Evolutionary conservation across 2,329 filamentous ascomycete genomes (phyloP), one percentile per base, ranked within the genome.

Genomic region (Fusarium incarnatum): DNA sequence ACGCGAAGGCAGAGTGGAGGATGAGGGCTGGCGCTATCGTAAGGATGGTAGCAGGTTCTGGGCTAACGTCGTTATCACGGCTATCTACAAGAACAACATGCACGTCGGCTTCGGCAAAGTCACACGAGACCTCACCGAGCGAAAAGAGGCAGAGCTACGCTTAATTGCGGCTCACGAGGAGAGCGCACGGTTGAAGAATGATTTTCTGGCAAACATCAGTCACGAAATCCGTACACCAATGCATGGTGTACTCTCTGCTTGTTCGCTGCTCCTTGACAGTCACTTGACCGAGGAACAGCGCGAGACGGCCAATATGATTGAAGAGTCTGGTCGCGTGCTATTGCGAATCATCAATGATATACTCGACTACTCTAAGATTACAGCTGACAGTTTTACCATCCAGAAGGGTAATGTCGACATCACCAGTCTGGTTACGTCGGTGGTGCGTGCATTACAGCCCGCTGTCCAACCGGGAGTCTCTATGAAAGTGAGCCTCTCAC

Each of bases 21-120:
- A 60, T 15, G 57, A 60, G 15, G 57, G 57, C 9, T 60, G 57
- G 57, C 57, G 57, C 42, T 60, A 60, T 1, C 57, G 57, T 5
- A 60, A 60, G 3, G 54, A 60, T 23, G 57, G 57, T 15, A 60
- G 57, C 5, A 7, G 42, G 4, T 60, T 60, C 15, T 60, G 57
- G 57, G 57, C 57, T 3, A 60, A 60, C 2, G 57, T 60, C 2
- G 32, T 60, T 10, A 60, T 60, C 44, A 60, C 57, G 18, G 57
- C 42, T 0, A 59, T 60, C 8, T 60, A 59, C 1, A 60, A 60
- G 30, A 34, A 60, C 15, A 6, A 60, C 7, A 42, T 60, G 5
- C 57, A 60, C 22, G 57, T 60, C 28, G 57, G 57, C 3, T 60
- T 60, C 42, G 57, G 57, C 7, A 60, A 60, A 6, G 57, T 60